Evolutionary conservation across 1,284 basidiomycete species (phyloP), one percentile per base, ranked within the genome.

Genomic region (Heimioporus punctisporus): DNA sequence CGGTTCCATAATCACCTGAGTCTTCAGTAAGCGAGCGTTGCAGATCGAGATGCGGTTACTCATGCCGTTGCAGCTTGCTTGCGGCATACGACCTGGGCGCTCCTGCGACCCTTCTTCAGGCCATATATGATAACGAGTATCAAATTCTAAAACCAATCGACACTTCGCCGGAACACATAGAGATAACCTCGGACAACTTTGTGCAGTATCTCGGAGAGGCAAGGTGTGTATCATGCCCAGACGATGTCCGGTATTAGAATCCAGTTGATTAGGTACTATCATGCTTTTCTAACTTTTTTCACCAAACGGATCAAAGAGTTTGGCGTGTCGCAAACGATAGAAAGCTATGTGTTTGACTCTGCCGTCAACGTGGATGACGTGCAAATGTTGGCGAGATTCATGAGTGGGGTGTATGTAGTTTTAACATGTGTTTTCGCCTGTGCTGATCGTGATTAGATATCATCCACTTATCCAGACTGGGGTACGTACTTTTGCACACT

Each of bases 1-100:
- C 77, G 79, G 3, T 76, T 84, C 44, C 86, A 90, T 63, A 88
- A 88, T 63, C 87, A 90, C 66, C 72, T 88, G n/a, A 77, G 75
- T 52, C 81, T 82, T 58, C 81, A 83, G 79, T 81, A 49, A 63
- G 78, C 61, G 11, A 25, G 15, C 37, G 17, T 37, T 14, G 19
- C n/a, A 37, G 17, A 12, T 50, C 19, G 27, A 39, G 26, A 46
- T 24, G 27, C 45, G 11, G 24, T 14, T 8, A 6, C 42, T 50
- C 17, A 51, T 45, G n/a, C 30, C 9, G 8, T n/a, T 9, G 59
- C 58, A 81, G 85, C 66, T 50, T 86, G 1, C 70, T 90, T 0
- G 84, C 86, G 2, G 81, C 30, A 4, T 90, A 88, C 60, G 83
- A 88, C 55, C 69, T 90, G 23, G 87, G 86, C 1, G 85, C 85